Conservation (phyloP, 345 rosid genomes). For the Lepidium africanum region DNA sequence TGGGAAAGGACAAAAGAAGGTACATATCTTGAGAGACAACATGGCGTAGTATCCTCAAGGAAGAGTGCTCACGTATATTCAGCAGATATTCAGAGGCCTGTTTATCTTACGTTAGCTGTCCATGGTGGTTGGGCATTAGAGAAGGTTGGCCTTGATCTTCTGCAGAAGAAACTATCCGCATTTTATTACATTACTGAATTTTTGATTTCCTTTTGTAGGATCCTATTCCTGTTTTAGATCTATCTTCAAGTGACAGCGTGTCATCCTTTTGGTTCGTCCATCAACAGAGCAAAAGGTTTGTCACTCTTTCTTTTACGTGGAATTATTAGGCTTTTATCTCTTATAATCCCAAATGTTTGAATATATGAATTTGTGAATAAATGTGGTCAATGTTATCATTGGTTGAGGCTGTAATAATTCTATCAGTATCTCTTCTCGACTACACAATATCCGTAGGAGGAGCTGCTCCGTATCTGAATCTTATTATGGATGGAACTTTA, state of each 20-base stretch:
- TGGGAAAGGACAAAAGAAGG: constrained; percentile 86
- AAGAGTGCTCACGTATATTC: constrained; percentile 55
- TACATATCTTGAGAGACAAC: constrained; percentile 51
- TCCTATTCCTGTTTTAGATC: constrained; percentile 71
- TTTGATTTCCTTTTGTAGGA: constrained; percentile 44
- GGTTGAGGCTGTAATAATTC: not conserved
- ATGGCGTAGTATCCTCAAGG: constrained; percentile 59
- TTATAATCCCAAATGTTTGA: not conserved
- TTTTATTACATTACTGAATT: not conserved
- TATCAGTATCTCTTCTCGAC: not conserved
- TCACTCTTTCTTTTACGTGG: not conserved
- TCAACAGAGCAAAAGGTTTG: constrained; percentile 88
- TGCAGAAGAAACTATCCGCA: not conserved
- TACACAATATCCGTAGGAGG: not conserved
- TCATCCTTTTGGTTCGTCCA: constrained; percentile 96
- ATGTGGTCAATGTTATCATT: not conserved
- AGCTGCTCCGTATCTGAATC: not conserved
- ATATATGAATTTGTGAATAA: not conserved
- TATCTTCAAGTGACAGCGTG: constrained; percentile 53
- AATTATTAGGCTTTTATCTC: not conserved
- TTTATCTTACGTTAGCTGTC: constrained; percentile 65
- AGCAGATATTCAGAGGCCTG: constrained; percentile 64
- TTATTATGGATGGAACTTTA: not conserved
- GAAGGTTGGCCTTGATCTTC: constrained; percentile 47
- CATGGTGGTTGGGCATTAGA: constrained; percentile 94